Conservation (phyloP, 441 rosid genomes). For the Arabidopsis lyrata region DNA sequence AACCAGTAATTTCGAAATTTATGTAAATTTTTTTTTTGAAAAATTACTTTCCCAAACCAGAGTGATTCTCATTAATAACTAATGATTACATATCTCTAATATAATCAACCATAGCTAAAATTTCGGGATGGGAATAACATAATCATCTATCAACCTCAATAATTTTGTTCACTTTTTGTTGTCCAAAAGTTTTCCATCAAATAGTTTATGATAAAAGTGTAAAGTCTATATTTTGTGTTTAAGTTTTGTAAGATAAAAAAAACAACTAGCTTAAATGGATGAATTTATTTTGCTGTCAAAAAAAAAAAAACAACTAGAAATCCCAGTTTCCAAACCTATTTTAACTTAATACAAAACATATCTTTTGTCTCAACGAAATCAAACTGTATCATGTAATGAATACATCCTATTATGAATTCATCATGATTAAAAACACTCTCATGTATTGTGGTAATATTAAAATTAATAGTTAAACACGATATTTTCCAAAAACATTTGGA, state of each 20-base stretch:
- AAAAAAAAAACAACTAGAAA: neutral
- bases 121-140: neutral
- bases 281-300: no score
- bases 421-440: no score
- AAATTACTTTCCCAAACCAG: neutral
- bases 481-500: no score
- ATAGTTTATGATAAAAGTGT: neutral
- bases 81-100: constrained; percentile 12
- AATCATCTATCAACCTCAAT: constrained; percentile 12
- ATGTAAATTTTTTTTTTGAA: no score
- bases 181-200: constrained; percentile 7
- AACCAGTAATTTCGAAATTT: no score
- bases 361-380: neutral
- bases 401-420: no score
- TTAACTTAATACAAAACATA: neutral
- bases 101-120: constrained; percentile 23
- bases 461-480: no score
- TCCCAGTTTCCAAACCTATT: neutral
- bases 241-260: neutral
- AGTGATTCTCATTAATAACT: neutral
- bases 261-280: no score
- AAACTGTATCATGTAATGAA: neutral
- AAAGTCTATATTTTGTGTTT: neutral
- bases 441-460: no score
- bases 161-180: neutral